Evolutionary conservation across 1,284 basidiomycete genomes (phyloP).

Genomic region (Ganoderma leucocontextum): DNA sequence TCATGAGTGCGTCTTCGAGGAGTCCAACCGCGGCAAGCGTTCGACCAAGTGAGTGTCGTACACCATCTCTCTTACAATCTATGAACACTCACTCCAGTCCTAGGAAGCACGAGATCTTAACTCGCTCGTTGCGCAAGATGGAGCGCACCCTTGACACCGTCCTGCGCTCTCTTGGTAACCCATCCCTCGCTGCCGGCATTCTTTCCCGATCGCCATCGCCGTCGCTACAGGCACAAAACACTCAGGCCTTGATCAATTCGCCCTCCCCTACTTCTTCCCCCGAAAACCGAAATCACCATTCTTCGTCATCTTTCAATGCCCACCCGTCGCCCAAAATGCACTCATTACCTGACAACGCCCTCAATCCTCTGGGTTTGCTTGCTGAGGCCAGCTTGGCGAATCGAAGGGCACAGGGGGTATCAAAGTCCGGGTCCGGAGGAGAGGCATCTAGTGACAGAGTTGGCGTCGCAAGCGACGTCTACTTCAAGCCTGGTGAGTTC

Average conservation of each 20-base stretch:
- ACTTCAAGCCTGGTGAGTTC: slow-evolving; percentile 89
- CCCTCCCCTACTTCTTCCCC: slow-evolving; percentile 60
- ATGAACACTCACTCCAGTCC: slow-evolving; percentile 45
- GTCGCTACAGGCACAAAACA: slow-evolving; percentile 56
- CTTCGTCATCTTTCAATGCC: slow-evolving; percentile 28
- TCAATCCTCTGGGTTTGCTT: slow-evolving; percentile 90
- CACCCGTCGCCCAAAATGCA: slow-evolving; percentile 81
- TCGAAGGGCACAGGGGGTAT: slow-evolving; percentile 58
- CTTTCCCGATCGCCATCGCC: slow-evolving; percentile 86
- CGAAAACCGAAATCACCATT: slow-evolving; percentile 33
- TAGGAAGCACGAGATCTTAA: slow-evolving; percentile 89
- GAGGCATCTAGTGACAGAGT: slow-evolving; percentile 46
- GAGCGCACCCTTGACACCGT: slow-evolving; percentile 92
- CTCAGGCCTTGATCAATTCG: slow-evolving; percentile 67
- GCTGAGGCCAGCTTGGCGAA: slow-evolving; percentile 93
- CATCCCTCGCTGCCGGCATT: slow-evolving; percentile 79
- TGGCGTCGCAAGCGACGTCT: slow-evolving; percentile 90
- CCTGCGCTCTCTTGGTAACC: slow-evolving; percentile 83
- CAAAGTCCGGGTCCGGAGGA: slow-evolving; percentile 31
- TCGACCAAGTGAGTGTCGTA: slow-evolving; percentile 74
- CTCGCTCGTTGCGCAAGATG: slow-evolving; percentile 91
- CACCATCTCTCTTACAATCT: slow-evolving; percentile 14
- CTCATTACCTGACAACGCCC: slow-evolving; percentile 87
- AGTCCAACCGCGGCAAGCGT: slow-evolving; percentile 93
- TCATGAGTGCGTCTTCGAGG: slow-evolving; percentile 94